These are phyloP conservation scores for Deakozyma indianensis DNA, from an alignment of 805 yeast genomes.

Conservation along the genomic window DNA sequence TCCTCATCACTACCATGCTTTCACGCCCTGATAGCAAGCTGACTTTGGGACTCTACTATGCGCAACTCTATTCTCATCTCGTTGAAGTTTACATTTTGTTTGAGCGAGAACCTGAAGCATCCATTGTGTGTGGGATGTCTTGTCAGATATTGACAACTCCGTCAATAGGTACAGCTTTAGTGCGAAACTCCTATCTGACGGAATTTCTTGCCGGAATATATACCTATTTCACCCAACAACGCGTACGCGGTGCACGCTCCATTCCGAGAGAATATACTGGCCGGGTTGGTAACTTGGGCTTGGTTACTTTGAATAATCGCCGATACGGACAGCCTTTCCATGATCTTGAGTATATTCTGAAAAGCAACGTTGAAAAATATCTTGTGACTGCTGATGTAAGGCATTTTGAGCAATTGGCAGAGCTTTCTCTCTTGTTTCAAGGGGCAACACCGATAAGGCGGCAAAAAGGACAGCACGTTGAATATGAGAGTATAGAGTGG, in stretches of 20 bases:
- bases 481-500: conserved; percentile 80
- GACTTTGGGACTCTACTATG: conserved; percentile 61
- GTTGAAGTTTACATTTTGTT: conserved; percentile 53
- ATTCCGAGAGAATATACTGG: conserved; percentile 11
- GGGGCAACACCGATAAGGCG: conserved; percentile 64
- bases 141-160: conserved; percentile 89
- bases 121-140: conserved; percentile 57
- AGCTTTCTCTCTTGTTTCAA: conserved; percentile 55
- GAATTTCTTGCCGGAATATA: conserved; percentile 48
- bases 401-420: conserved; percentile 46
- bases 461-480: conserved; percentile 71
- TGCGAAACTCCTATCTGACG: conserved; percentile 49
- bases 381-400: conserved; percentile 29
- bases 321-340: conserved; percentile 66
- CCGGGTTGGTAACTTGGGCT: conserved; percentile 13
- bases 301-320: conserved; percentile 44
- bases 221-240: conserved; percentile 44
- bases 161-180: conserved; percentile 49
- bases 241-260: conserved; percentile 29
- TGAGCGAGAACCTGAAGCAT: conserved; percentile 83
- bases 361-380: conserved; percentile 46
- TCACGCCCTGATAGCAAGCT: conserved; percentile 42
- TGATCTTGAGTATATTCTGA: conserved; percentile 65
- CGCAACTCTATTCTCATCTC: conserved; percentile 65
- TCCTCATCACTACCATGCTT: conserved; percentile 50